These are phyloP conservation scores for Termitomyces sp. DNA, from an alignment of 768 basidiomycete genomes.

Conservation along the genomic window DNA sequence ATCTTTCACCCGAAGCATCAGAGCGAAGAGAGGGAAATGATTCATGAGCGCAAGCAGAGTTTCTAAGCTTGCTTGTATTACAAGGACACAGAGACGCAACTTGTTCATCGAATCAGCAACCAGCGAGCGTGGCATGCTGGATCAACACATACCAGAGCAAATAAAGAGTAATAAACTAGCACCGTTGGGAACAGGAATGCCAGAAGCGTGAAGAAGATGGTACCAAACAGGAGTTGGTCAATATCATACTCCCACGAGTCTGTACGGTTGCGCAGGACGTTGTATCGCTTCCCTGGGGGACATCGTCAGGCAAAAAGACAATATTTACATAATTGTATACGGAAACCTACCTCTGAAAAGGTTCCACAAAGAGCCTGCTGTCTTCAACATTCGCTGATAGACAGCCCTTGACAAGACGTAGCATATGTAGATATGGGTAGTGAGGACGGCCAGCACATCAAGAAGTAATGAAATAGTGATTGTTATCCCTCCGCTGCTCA, in stretches of 20 bases:
- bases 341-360: constrained; percentile 70
- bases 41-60: constrained; percentile 76
- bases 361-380: constrained; percentile 72
- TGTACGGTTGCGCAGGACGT: constrained; percentile 79
- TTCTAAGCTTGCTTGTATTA: constrained; percentile 57
- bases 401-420: constrained; percentile 58
- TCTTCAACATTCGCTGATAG: constrained; percentile 54
- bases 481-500: constrained; percentile 50
- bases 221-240: constrained; percentile 93
- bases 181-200: constrained; percentile 82
- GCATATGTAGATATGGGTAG: constrained; percentile 66
- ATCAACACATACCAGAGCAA: constrained; percentile 49
- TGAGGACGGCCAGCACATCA: constrained; percentile 63
- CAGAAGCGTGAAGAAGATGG: constrained; percentile 66
- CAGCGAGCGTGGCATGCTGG: constrained; percentile 56
- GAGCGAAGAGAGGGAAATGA: constrained; percentile 85
- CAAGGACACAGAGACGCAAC: constrained; percentile 50
- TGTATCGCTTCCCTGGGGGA: constrained; percentile 77
- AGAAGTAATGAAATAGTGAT: constrained; percentile 58
- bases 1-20: constrained; percentile 82
- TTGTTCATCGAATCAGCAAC: constrained; percentile 16
- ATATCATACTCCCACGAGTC: constrained; percentile 90
- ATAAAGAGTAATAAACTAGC: constrained; percentile 78
- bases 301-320: neutral
- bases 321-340: neutral